Evolutionary conservation across 129 eudicot species (phyloP), one percentile per base, ranked within the genome.

Genomic region (Pittosporum tobira): DNA sequence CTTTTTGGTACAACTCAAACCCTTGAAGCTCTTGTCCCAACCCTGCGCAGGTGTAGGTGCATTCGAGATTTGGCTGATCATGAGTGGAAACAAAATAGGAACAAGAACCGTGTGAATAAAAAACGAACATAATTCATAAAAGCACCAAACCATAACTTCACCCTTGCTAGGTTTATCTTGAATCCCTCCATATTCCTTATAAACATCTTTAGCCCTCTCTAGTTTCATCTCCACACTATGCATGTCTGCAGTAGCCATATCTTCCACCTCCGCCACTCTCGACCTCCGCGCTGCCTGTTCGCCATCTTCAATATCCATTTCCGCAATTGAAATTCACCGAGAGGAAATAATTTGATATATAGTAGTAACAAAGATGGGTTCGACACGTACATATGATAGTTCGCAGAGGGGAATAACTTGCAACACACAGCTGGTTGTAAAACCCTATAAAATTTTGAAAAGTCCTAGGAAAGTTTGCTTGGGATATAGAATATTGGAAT

Each of bases 81-180:
- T 82, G 38, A 87, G 87, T 4, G 95, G 95, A 62, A 87, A 87
- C 67, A 87, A 74, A 31, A 87, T 74, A 4, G 95, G 88, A 64
- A 87, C 70, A 34, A 87, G 75, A 48, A 87, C 95, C 0, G 95
- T 77, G 20, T 87, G 95, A 46, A 85, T 74, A 54, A 83, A 87
- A 69, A 82, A 87, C 3, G 95, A 87, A 57, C 88, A 82, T 27
- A 87, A 14, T 29, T 80, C 95, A 63, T 87, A 82, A 37, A 82
- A 74, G 23, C 76, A 77, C 95, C 95, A 87, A 5, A 73, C 76
- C 62, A 79, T 43, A 56, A 82, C 78, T 70, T 87, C 95, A 27
- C 71, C 79, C 61, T 74, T 82, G n/a, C 63, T 50, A 22, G 95
- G 95, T 58, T 72, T 82, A 21, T 74, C 88, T 66, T 77, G 88